Conservation (phyloP, 495 filamentous ascomycete species). For the Thozetella sp. region DNA sequence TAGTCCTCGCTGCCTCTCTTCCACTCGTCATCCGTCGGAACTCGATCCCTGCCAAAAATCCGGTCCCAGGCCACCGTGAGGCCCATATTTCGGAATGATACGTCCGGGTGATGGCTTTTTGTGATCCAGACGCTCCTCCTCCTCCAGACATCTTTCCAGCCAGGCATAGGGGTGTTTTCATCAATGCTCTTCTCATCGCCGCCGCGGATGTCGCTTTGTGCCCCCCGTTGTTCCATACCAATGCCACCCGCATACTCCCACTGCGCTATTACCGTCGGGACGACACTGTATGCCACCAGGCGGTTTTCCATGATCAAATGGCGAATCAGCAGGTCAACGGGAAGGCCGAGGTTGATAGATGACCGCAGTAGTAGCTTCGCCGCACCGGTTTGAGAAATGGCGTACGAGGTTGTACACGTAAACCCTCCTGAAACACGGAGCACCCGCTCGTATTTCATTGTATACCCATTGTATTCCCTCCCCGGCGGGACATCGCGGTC, state of each 20-base stretch:
- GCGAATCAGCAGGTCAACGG: conserved; percentile 15
- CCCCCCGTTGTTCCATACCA: conserved; percentile 15
- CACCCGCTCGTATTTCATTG: conserved; percentile 14
- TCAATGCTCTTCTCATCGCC: conserved; percentile 16
- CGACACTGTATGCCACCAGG: conserved; percentile 14
- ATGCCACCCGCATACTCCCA: conserved; percentile 16
- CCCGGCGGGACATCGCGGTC: conserved; percentile 11
- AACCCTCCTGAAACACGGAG: conserved; percentile 16
- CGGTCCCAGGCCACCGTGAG: conserved; percentile 14
- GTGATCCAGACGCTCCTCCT: conserved; percentile 11
- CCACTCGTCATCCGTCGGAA: no score
- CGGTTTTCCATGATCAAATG: conserved; percentile 6
- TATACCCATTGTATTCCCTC: conserved; percentile 8
- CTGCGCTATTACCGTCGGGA: conserved; percentile 17
- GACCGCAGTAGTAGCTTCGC: conserved; percentile 16
- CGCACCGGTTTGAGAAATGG: conserved; percentile 16
- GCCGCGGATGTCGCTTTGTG: conserved; percentile 19
- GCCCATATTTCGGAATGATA: conserved; percentile 15
- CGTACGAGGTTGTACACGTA: conserved; percentile 17
- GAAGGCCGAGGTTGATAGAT: conserved; percentile 16
- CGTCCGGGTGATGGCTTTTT: conserved; percentile 16
- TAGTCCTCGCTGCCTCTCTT: no score
- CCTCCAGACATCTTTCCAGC: conserved; percentile 14
- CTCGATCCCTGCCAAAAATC: conserved; percentile 11
- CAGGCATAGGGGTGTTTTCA: conserved; percentile 9